phyloP scores from a whole-genome alignment of 2,329 filamentous ascomycete genomes.

The Sclerotinia nivalis region DNA sequence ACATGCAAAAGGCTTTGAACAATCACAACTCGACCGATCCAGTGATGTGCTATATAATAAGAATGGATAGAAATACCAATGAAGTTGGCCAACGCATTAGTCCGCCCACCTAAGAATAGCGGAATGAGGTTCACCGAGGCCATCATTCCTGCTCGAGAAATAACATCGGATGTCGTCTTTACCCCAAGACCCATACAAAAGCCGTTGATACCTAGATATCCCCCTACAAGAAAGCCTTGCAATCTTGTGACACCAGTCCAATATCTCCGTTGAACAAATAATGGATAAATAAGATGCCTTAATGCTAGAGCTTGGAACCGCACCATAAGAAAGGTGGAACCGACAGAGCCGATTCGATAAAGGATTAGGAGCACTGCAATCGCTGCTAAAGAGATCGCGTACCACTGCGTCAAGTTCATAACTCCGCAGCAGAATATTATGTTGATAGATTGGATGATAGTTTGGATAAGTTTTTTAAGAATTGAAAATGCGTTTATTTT shows the following conservation, averaged over 20 bases:
- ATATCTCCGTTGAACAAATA: neutral
- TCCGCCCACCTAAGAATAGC: constrained; percentile 30
- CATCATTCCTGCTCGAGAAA: constrained; percentile 26
- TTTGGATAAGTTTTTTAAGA: too few species aligned
- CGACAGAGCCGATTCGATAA: neutral
- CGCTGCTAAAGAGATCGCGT: neutral
- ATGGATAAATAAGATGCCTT: neutral
- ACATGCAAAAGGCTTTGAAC: constrained; percentile 27
- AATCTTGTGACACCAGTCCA: constrained; percentile 5
- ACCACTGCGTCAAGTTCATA: neutral
- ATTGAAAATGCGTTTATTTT: too few species aligned
- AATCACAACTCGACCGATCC: constrained; percentile 29
- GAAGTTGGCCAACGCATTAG: constrained; percentile 24
- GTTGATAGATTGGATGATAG: too few species aligned
- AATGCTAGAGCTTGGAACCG: neutral
- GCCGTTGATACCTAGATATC: constrained; percentile 26
- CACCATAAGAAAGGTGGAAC: neutral
- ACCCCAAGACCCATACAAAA: constrained; percentile 26
- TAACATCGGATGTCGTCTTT: constrained; percentile 22
- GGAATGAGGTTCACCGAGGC: constrained; percentile 30
- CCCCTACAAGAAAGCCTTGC: neutral
- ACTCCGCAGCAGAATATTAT: too few species aligned
- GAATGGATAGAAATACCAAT: constrained; percentile 27
- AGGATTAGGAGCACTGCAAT: neutral
- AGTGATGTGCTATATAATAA: constrained; percentile 30